phyloP scores from a whole-genome alignment of 2,329 filamentous ascomycete species.

The Cryoendolithus antarcticus region DNA sequence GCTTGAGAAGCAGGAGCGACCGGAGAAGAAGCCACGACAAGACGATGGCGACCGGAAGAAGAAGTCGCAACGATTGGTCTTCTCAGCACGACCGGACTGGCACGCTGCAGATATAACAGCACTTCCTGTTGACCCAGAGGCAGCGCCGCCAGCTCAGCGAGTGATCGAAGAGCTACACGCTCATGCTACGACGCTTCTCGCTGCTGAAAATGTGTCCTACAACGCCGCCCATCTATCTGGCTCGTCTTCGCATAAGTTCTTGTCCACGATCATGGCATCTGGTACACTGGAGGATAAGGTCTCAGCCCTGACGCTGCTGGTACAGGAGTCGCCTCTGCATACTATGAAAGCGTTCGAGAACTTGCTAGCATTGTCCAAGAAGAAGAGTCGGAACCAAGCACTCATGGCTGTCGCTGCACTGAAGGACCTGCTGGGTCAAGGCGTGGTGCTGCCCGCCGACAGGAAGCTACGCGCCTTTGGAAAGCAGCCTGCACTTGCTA shows the following conservation, averaged over 20 bases:
- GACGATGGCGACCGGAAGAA: conserved; percentile 12
- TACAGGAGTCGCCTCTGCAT: conserved; percentile 93
- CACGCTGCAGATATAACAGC: conserved; percentile 47
- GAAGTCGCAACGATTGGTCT: conserved; percentile 20
- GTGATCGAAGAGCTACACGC: conserved; percentile 49
- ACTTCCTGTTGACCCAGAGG: conserved; percentile 28
- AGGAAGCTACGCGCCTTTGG: conserved; percentile 70
- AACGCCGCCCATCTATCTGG: conserved; percentile 56
- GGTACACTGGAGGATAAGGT: conserved; percentile 96
- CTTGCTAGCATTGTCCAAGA: conserved; percentile 69
- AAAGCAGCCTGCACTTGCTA: conserved; percentile 64
- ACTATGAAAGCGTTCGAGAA: conserved; percentile 82
- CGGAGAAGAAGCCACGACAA: conserved; percentile 13
- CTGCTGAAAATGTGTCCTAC: conserved; percentile 68
- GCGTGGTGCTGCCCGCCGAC: conserved; percentile 69
- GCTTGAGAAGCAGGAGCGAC: conserved; percentile 8
- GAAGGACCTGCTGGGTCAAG: conserved; percentile 87
- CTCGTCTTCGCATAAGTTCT: conserved; percentile 86
- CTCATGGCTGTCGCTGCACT: conserved; percentile 84
- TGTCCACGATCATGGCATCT: conserved; percentile 91
- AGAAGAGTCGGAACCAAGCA: conserved; percentile 85
- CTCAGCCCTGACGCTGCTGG: conserved; percentile 81
- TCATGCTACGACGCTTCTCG: conserved; percentile 62
- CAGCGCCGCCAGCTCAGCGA: conserved; percentile 21
- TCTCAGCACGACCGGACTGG: conserved; percentile 56